Evolutionary conservation across 129 eudicot species (phyloP).

Genomic region (Arctium lappa): DNA sequence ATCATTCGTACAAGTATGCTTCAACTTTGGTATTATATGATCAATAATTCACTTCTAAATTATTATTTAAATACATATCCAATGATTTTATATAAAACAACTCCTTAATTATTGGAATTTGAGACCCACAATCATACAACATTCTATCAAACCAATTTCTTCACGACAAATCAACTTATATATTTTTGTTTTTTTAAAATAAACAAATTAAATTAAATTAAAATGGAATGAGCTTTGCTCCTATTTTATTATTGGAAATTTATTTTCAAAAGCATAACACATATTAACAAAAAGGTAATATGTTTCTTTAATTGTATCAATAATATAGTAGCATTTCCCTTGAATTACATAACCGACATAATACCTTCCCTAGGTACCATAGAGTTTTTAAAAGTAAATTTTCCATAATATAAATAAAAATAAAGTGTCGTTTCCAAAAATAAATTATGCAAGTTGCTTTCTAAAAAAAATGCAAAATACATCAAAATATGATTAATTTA

Average conservation of each 20-base stretch:
- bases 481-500: too few species aligned
- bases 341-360: too few species aligned
- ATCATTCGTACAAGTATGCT: conserved; percentile 36
- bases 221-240: neutral
- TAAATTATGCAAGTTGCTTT: too few species aligned
- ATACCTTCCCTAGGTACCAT: too few species aligned
- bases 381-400: too few species aligned
- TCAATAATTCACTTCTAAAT: conserved; percentile 31
- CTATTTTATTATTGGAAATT: too few species aligned
- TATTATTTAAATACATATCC: conserved; percentile 13
- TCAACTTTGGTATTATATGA: conserved; percentile 28
- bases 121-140: conserved; percentile 29
- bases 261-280: neutral
- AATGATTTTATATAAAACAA: conserved; percentile 2
- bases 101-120: conserved; percentile 26
- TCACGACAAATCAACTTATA: conserved; percentile 1
- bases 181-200: neutral
- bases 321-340: too few species aligned
- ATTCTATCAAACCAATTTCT: neutral
- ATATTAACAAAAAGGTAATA: too few species aligned
- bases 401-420: too few species aligned
- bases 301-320: too few species aligned
- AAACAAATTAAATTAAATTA: neutral
- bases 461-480: too few species aligned
- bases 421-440: too few species aligned